Base-by-base conservation (phyloP, 495 filamentous ascomycete genomes). In the Rostrohypoxylon terebratum region DNA sequence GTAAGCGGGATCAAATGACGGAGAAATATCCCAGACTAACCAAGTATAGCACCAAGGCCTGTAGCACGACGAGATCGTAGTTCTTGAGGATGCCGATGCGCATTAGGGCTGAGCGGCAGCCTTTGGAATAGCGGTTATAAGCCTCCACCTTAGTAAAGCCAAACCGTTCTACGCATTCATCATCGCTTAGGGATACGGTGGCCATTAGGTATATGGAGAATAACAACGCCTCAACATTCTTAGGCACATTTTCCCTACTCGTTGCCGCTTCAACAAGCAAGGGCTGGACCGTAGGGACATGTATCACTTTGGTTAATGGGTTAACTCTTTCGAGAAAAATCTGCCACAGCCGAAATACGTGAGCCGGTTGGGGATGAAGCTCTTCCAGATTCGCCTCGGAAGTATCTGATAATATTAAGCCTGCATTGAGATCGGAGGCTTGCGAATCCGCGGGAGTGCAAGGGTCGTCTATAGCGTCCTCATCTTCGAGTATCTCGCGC, bases 311-410 rank as follows among this genome's bases (percentile, higher is more conserved):
- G 45, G 85, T 86, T 47, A 93, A 73, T 0, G 91, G 91, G 77
- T 92, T 89, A 67, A 92, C 87, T 69, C 89, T 87, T 62, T 89
- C 86, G 13, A 91, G 83, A 71, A 87, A 92, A 1, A 84, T 84
- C 75, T 93, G 90, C 91, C 91, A 93, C 5, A 94, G 77, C 55
- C 84, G 82, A 71, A 92, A 89, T 18, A 92, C 88, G 55, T 92
- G 90, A 67, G 88, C 81, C 0, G 90, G 80, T 11, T 80, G 77
- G 0, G 91, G 91, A 81, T 93, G 91, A 9, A 91, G 78, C 33
- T 77, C 74, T 73, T 82, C 79, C 14, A 78, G 25, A 40, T 76
- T 76, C 6, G 75, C 59, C 31, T 75, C 64, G 16, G 79, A 69
- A n/a, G 59, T 71, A 47, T 78, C 76, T 45, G 76, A 71, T 40